Evolutionary conservation across 805 yeast species (phyloP).

Genomic region (Candida patagonica): DNA sequence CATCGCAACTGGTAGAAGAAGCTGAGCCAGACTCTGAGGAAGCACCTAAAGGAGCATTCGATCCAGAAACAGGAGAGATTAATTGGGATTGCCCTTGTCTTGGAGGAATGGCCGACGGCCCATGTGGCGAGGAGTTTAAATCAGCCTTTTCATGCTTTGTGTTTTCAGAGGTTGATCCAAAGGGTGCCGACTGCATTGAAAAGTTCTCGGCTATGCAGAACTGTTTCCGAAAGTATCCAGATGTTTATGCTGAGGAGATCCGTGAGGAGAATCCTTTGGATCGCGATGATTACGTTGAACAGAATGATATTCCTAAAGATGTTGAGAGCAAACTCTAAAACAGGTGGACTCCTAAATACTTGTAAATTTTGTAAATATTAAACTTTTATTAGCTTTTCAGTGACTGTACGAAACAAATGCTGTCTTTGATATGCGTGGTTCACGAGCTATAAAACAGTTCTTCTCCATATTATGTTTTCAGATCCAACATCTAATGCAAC

Average conservation of each 20-base stretch:
- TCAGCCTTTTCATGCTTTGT: slow-evolving; percentile 93
- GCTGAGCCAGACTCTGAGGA: slow-evolving; percentile 10
- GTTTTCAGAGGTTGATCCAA: slow-evolving; percentile 88
- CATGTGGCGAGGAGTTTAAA: slow-evolving; percentile 94
- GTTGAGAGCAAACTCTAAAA: background rate
- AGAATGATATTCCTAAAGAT: background rate
- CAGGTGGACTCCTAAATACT: slow-evolving; percentile 1
- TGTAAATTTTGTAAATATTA: background rate
- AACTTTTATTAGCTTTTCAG: background rate
- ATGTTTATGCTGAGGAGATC: slow-evolving; percentile 84
- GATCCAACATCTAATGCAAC: too few relatives aligned
- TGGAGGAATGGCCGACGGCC: slow-evolving; percentile 98
- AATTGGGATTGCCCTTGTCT: slow-evolving; percentile 99
- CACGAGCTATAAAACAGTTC: too few relatives aligned
- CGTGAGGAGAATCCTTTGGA: slow-evolving; percentile 52
- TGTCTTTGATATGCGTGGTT: too few relatives aligned
- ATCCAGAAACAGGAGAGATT: slow-evolving; percentile 97
- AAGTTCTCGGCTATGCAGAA: slow-evolving; percentile 87
- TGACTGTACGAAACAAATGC: too few relatives aligned
- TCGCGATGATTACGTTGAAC: slow-evolving; percentile 8
- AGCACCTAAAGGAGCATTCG: slow-evolving; percentile 56
- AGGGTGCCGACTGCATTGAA: slow-evolving; percentile 90
- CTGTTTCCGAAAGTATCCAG: slow-evolving; percentile 90
- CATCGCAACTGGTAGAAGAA: background rate
- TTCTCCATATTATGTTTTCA: too few relatives aligned